Evolutionary conservation across 352 stramenopile species (phyloP).

Genomic region (Blastocystis hominis): DNA sequence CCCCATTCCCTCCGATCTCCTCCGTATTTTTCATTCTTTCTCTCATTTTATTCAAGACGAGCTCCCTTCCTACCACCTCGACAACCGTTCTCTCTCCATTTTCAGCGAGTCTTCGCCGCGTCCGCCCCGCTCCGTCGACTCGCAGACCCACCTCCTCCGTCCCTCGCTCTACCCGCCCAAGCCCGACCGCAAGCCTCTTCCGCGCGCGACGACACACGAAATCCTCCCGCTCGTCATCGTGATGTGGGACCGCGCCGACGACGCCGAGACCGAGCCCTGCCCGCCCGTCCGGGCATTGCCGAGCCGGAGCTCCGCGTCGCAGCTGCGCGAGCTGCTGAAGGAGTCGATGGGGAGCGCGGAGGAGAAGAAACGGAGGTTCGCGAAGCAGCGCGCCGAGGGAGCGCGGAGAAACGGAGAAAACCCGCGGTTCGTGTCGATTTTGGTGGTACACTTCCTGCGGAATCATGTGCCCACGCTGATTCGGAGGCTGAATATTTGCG

Average conservation of each 20-base stretch:
- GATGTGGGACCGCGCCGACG: not conserved
- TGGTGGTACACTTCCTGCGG: constrained; percentile 37
- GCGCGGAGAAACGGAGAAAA: not conserved
- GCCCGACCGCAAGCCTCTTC: not conserved
- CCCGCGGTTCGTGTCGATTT: constrained; percentile 24
- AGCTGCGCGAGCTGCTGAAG: not conserved
- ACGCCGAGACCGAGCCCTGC: not conserved
- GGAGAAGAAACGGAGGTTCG: not conserved
- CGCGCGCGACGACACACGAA: not conserved
- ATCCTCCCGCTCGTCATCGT: constrained; percentile 10
- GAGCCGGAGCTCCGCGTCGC: not conserved
- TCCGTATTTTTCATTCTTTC: not conserved
- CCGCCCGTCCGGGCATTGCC: not conserved
- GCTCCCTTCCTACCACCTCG: constrained; percentile 10
- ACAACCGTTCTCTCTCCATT: not conserved
- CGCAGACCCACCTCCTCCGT: not conserved
- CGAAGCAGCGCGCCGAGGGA: not conserved
- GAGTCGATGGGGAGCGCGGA: not conserved
- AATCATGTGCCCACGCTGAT: constrained; percentile 13
- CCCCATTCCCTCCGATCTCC: not conserved
- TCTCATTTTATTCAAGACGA: not conserved
- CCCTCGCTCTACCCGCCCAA: not conserved
- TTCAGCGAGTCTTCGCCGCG: not conserved
- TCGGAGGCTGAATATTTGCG: constrained; percentile 30
- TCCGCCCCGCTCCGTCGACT: not conserved